Evolutionary conservation across 2,329 filamentous ascomycete species (phyloP), one percentile per base, ranked within the genome.

Genomic region (Colletotrichum graminicola): DNA sequence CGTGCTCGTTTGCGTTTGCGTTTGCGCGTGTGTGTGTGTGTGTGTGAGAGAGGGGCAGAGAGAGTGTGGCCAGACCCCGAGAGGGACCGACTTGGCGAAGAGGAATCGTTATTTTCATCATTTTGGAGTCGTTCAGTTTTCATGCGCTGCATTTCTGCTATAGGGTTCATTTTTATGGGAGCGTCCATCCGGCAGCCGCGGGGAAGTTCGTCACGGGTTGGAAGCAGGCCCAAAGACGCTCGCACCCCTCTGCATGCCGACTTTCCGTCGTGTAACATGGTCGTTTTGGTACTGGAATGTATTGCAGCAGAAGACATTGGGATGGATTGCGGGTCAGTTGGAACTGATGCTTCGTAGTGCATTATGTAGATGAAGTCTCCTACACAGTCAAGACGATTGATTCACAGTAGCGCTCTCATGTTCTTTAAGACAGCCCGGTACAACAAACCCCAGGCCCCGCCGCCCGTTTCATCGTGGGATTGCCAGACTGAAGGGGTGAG

Each of bases 101-200:
- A 69, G 57, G 68, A 47, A 60, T 59, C 34, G 5, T 34, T 56
- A 34, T 67, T 63, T 67, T 45, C 57, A 55, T 62, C 32, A 62
- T 52, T 41, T 67, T 12, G 69, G 69, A 72, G 69, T 72, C 69
- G 62, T 55, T 69, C 47, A 72, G 63, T 66, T 62, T 62, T 56
- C 57, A 59, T 61, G 71, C 67, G 71, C 67, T 73, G 67, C 67
- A 72, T 69, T 72, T 72, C 57, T 69, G 45, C 65, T 72, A 32
- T 39, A 45, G 66, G 69, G 47, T 59, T 72, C 60, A 52, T 63
- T 62, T 63, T 68, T 72, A 68, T 72, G 59, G 69, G 60, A 72
- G 69, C 69, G 69, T 68, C 69, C 59, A 68, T 64, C 59, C 47
- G 60, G 65, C 66, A 60, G 64, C 36, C 54, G 55, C 32, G 47